Percentiles rank a stretch among this genome's conserved stretches.
Evolutionary conservation across 768 basidiomycete genomes (phyloP).

Genomic region (Dentipellis sp.): DNA sequence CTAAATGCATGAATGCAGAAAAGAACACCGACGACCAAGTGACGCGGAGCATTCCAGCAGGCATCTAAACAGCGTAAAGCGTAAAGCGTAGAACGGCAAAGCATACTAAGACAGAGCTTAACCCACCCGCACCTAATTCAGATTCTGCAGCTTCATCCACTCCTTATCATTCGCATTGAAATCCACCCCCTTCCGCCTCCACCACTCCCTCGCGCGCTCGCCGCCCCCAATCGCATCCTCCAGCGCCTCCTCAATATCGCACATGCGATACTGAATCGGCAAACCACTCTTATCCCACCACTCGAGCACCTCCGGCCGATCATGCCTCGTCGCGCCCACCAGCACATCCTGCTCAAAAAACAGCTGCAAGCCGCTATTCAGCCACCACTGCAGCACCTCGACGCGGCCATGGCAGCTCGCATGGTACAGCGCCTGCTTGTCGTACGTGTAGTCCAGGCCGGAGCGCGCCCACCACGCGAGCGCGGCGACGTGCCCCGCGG

Average conservation of each 20-base stretch:
- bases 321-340: slow-evolving; percentile 72
- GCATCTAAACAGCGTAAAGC: too few species aligned
- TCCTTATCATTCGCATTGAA: slow-evolving; percentile 79
- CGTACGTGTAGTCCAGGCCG: slow-evolving; percentile 70
- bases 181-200: slow-evolving; percentile 73
- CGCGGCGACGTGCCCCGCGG: slow-evolving; percentile 62
- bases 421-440: slow-evolving; percentile 65
- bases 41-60: too few species aligned
- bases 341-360: slow-evolving; percentile 76
- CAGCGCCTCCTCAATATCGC: slow-evolving; percentile 86
- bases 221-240: slow-evolving; percentile 84
- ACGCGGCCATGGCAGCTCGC: slow-evolving; percentile 76
- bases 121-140: slow-evolving; percentile 37
- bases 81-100: too few species aligned
- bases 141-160: slow-evolving; percentile 76
- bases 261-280: slow-evolving; percentile 79
- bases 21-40: too few species aligned
- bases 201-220: slow-evolving; percentile 68
- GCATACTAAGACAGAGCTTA: neutral
- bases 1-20: too few species aligned
- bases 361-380: slow-evolving; percentile 65
- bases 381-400: slow-evolving; percentile 79
- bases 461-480: slow-evolving; percentile 85
- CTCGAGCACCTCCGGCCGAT: slow-evolving; percentile 71
- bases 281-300: slow-evolving; percentile 84